Evolutionary conservation across 1,284 basidiomycete species (phyloP).

Genomic region (Marasmius sp.): DNA sequence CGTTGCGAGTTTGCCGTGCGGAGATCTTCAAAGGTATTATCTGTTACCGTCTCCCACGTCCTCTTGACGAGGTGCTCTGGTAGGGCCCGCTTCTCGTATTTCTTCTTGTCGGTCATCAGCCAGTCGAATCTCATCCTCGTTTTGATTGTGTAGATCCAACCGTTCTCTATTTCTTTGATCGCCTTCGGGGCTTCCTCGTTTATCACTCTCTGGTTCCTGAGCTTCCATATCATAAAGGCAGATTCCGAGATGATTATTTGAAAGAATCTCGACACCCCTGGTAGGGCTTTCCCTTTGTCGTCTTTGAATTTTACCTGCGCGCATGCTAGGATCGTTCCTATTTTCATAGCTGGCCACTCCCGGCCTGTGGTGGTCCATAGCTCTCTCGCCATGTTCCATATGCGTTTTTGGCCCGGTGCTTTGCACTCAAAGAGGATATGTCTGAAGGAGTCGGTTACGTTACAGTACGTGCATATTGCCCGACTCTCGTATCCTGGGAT

Average conservation of each 20-base stretch:
- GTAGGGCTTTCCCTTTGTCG: constrained; percentile 1
- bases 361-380: not conserved
- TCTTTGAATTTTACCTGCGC: constrained; percentile 1
- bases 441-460: constrained; percentile 25
- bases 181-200: not conserved
- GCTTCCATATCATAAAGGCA: constrained; percentile 29
- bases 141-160: constrained; percentile 12
- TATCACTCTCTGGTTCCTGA: constrained; percentile 25
- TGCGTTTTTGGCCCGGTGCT: constrained; percentile 16
- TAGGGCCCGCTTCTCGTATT: constrained; percentile 6
- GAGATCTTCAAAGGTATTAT: not conserved
- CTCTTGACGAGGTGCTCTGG: not conserved
- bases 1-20: not conserved
- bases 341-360: constrained; percentile 3
- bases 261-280: constrained; percentile 18
- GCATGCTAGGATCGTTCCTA: constrained; percentile 16
- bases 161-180: constrained; percentile 1
- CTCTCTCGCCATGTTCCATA: constrained; percentile 20
- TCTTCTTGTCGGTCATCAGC: constrained; percentile 2
- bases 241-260: constrained; percentile 28
- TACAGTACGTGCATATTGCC: constrained; percentile 25
- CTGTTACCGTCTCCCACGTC: not conserved
- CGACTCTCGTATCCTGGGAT: constrained; percentile 22
- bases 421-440: constrained; percentile 33
- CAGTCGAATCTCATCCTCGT: constrained; percentile 10